Evolutionary conservation across 2,329 filamentous ascomycete species (phyloP), one percentile per base, ranked within the genome.

Genomic region (Pseudopyrenochaeta lycopersici): DNA sequence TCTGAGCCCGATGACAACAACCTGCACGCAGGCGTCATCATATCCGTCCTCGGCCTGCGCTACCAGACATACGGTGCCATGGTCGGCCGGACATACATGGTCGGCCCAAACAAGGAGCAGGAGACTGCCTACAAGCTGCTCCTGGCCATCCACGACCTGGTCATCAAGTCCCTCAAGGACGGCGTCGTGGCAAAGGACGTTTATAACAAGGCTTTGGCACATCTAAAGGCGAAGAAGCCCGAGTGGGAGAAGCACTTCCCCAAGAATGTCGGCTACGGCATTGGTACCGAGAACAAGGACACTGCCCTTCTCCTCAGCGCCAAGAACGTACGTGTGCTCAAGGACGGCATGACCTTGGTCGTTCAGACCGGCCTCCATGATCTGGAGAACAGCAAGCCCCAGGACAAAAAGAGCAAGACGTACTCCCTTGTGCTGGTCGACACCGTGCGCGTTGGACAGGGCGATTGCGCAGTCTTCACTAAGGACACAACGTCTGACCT

Each of bases 11-110:
- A 96, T 73, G 87, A 91, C 67, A 93, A 78, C 68, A 87, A 87
- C 60, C 82, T 99, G 17, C 92, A 97, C 72, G 88, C 94, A 0
- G 96, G 95, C 33, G 92, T 97, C 66, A 99, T 99, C 67, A 87
- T 99, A 64, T 91, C 92, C 6, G 91, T 91, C 1, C 87, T 99
- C 77, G 95, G 95, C 47, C 84, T 99, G 58, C 87, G 95, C 62
- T 99, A 99, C 80, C 95, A 95, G 78, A 96, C 92, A 1, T 99
- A 99, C 77, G 93, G 91, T 73, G 96, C 93, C 2, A 86, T 92
- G 55, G 92, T 99, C 64, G 92, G 90, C 11, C 88, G 95, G 62
- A 98, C 96, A 7, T 99, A 97, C 76, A 84, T 99, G 56, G 94
- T 99, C 41, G 96, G 98, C 67, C 96, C 96, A 14, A 97, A 95